These are phyloP conservation scores for Fusarium mundagurra DNA, from an alignment of 2,329 filamentous ascomycete genomes.

Conservation along the genomic window DNA sequence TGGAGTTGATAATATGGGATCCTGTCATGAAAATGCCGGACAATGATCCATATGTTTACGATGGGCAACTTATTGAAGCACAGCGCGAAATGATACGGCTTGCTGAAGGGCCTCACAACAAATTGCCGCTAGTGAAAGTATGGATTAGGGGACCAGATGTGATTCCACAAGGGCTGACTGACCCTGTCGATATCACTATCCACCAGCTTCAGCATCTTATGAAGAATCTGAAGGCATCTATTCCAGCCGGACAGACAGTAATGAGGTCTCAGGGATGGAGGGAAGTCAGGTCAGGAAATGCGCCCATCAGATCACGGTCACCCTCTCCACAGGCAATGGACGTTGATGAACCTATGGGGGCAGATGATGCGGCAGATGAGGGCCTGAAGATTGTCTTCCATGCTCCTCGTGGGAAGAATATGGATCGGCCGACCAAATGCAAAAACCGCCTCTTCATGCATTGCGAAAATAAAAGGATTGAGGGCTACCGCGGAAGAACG, in stretches of 20 bases:
- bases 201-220: slow-evolving; percentile 49
- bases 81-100: slow-evolving; percentile 57
- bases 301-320: background rate
- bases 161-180: slow-evolving; percentile 26
- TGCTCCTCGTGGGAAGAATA: slow-evolving; percentile 51
- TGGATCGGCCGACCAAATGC: slow-evolving; percentile 46
- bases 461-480: slow-evolving; percentile 32
- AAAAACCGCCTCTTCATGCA: slow-evolving; percentile 57
- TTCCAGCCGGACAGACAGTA: slow-evolving; percentile 48
- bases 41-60: slow-evolving; percentile 24
- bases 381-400: slow-evolving; percentile 56
- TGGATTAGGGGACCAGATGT: slow-evolving; percentile 56
- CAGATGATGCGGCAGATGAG: slow-evolving; percentile 16
- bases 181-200: slow-evolving; percentile 56
- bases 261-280: slow-evolving; percentile 53
- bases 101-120: slow-evolving; percentile 41
- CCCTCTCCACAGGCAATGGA: slow-evolving; percentile 31
- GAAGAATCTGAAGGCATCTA: slow-evolving; percentile 43
- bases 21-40: slow-evolving; percentile 43
- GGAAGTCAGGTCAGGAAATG: slow-evolving; percentile 37
- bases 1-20: slow-evolving; percentile 68
- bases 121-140: slow-evolving; percentile 51
- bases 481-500: background rate
- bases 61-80: slow-evolving; percentile 54
- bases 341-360: slow-evolving; percentile 7